Evolutionary conservation across 1,284 basidiomycete genomes (phyloP).

Genomic region (Apiotrichum domesticum): DNA sequence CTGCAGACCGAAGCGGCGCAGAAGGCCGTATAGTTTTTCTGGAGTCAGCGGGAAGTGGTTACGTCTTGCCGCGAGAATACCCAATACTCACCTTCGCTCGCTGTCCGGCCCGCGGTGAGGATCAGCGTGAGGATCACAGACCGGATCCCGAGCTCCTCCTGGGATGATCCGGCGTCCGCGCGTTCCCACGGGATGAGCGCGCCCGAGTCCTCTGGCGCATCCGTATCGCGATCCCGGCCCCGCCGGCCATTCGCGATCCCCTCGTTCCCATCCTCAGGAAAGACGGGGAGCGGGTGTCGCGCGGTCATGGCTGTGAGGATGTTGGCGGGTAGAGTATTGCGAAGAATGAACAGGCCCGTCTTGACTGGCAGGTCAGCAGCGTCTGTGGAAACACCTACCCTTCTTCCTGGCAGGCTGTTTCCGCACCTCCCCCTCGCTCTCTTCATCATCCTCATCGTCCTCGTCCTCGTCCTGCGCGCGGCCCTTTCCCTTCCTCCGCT

Average conservation of each 20-base stretch:
- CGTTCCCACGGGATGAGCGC: conserved; percentile 42
- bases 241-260: no score
- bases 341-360: conserved; percentile 32
- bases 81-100: conserved; percentile 32
- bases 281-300: conserved; percentile 23
- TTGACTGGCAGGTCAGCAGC: conserved; percentile 9
- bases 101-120: conserved; percentile 30
- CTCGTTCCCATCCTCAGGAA: background rate
- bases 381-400: conserved; percentile 9
- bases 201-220: conserved; percentile 28
- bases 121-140: conserved; percentile 43
- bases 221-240: no score
- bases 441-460: conserved; percentile 20
- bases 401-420: conserved; percentile 8
- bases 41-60: background rate
- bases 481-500: conserved; percentile 23
- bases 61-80: no score
- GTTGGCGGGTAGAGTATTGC: conserved; percentile 29
- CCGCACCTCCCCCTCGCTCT: conserved; percentile 21
- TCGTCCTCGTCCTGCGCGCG: conserved; percentile 16
- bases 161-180: conserved; percentile 28
- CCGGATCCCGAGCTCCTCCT: conserved; percentile 34
- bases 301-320: conserved; percentile 28
- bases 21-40: conserved; percentile 28
- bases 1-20: conserved; percentile 34